Conservation (phyloP, 1,284 basidiomycete genomes). For the Malassezia obtusa region DNA sequence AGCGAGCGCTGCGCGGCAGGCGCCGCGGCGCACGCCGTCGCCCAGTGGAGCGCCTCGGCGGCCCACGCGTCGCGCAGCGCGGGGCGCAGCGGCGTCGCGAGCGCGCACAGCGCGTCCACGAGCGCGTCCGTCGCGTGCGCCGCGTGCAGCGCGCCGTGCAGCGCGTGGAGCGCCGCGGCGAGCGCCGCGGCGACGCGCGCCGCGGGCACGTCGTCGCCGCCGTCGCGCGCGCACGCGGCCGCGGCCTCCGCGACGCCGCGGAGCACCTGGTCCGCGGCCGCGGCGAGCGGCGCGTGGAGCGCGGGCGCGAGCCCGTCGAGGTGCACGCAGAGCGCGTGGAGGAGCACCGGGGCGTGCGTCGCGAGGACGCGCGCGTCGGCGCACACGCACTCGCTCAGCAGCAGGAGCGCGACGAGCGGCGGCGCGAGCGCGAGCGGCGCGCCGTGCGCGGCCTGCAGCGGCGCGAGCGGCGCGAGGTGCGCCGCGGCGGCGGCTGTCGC, state of each 20-base stretch:
- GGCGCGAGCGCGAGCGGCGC: neutral
- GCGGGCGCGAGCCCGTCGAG: conserved; percentile 60
- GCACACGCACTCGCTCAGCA: conserved; percentile 10
- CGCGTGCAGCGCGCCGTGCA: neutral
- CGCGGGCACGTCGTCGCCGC: neutral
- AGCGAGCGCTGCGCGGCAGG: conserved; percentile 78
- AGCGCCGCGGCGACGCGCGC: too few relatives aligned
- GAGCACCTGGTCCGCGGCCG: conserved; percentile 7
- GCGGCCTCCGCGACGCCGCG: neutral
- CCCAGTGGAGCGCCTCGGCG: conserved; percentile 69
- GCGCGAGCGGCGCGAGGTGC: neutral
- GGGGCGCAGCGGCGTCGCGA: conserved; percentile 18
- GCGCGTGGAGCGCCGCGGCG: neutral
- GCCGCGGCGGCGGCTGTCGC: too few relatives aligned
- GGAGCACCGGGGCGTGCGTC: conserved; percentile 57
- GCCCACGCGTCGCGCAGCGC: conserved; percentile 66
- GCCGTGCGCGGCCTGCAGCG: neutral
- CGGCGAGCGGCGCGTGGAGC: neutral
- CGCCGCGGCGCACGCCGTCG: conserved; percentile 74
- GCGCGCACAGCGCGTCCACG: neutral
- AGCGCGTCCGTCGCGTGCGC: neutral
- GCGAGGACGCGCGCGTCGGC: neutral
- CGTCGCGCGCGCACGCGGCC: neutral
- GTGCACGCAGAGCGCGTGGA: conserved; percentile 74
- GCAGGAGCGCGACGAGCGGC: conserved; percentile 1